phyloP scores from a whole-genome alignment of 1,139 yeast species.

The Blastobotrys niveus region DNA sequence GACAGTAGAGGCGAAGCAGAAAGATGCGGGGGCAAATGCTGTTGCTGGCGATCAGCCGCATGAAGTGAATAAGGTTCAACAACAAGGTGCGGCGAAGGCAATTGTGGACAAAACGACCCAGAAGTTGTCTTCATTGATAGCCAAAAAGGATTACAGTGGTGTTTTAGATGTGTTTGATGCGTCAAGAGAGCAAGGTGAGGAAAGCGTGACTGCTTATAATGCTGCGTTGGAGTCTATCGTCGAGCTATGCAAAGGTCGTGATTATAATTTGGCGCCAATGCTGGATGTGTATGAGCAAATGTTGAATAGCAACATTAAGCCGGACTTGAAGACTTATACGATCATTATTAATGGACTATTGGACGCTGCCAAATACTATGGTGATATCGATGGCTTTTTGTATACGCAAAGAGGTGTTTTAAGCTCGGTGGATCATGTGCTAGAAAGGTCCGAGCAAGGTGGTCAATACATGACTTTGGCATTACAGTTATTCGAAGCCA shows the following conservation, averaged over 20 bases:
- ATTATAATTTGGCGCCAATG: conserved; percentile 20
- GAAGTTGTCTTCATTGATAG: conserved; percentile 1
- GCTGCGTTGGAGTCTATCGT: conserved; percentile 11
- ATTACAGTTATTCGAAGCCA: conserved; percentile 28
- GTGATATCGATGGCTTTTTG: conserved; percentile 1
- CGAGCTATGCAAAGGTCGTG: conserved; percentile 12
- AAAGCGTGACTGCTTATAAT: conserved; percentile 7
- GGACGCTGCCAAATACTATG: conserved; percentile 22
- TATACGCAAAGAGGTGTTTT: conserved; percentile 10
- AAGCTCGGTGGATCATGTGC: conserved; percentile 14
- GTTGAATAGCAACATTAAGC: conserved; percentile 25
- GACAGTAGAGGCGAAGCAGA: no score
- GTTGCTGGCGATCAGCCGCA: no score
- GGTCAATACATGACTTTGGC: conserved; percentile 26
- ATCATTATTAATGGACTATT: conserved; percentile 28
- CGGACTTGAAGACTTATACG: conserved; percentile 31
- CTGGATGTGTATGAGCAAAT: conserved; percentile 32
- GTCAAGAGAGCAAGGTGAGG: not conserved
- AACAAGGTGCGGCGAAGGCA: no score
- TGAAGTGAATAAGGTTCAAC: no score
- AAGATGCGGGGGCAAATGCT: no score
- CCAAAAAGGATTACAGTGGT: conserved; percentile 4
- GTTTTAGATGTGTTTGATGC: conserved; percentile 16
- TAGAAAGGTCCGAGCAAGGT: conserved; percentile 20
- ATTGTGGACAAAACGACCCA: no score